These are phyloP conservation scores for Stagonosporopsis rhizophila DNA, from an alignment of 2,329 filamentous ascomycete genomes.

Conservation along the genomic window DNA sequence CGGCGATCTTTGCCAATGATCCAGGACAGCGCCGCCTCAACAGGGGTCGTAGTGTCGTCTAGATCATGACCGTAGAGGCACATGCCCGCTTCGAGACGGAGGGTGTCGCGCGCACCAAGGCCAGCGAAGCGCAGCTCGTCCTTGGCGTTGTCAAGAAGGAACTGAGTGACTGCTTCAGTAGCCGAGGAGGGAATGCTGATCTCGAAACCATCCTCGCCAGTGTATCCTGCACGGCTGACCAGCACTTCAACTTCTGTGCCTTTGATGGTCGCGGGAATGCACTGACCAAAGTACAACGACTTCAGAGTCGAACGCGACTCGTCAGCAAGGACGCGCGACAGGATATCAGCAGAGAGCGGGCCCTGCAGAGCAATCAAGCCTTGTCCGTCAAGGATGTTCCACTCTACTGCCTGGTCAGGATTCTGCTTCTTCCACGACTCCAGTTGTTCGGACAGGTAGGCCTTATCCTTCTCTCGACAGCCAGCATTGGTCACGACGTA, in stretches of 20 bases:
- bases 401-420: slow-evolving; percentile 61
- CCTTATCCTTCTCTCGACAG: slow-evolving; percentile 86
- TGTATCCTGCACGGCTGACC: slow-evolving; percentile 91
- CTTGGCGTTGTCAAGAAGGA: slow-evolving; percentile 67
- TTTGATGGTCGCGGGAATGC: slow-evolving; percentile 69
- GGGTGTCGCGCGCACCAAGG: slow-evolving; percentile 87
- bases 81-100: slow-evolving; percentile 96
- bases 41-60: slow-evolving; percentile 76
- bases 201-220: slow-evolving; percentile 97
- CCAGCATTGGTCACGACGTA: slow-evolving; percentile 97
- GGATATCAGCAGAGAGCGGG: slow-evolving; percentile 74
- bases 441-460: slow-evolving; percentile 76
- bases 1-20: slow-evolving; percentile 82
- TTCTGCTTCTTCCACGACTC: slow-evolving; percentile 54
- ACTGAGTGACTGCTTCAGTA: slow-evolving; percentile 70
- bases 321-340: slow-evolving; percentile 68
- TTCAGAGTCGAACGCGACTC: slow-evolving; percentile 51
- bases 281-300: slow-evolving; percentile 82
- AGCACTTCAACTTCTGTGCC: slow-evolving; percentile 66
- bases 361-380: slow-evolving; percentile 92
- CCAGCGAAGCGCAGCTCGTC: slow-evolving; percentile 82
- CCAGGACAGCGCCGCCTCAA: slow-evolving; percentile 75
- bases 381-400: slow-evolving; percentile 73
- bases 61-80: slow-evolving; percentile 99
- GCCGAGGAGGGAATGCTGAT: slow-evolving; percentile 79